phyloP scores from a whole-genome alignment of 2,329 filamentous ascomycete species.

The Ascochyta fabae region DNA sequence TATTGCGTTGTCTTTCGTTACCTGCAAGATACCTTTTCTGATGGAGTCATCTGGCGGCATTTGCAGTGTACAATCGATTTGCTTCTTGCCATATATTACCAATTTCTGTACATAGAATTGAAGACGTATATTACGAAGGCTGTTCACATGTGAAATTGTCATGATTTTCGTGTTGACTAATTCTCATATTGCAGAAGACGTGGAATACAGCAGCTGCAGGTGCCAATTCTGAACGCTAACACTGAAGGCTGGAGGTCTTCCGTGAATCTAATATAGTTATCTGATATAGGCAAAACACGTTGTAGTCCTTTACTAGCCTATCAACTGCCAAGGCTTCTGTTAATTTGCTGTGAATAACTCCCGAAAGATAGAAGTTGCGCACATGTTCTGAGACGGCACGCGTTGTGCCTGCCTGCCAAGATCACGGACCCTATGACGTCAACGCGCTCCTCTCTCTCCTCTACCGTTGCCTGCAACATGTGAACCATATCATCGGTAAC shows the following conservation, averaged over 20 bases:
- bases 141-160: neutral
- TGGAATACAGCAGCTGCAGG: too few species aligned
- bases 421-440: constrained; percentile 7
- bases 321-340: too few species aligned
- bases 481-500: neutral
- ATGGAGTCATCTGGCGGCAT: constrained; percentile 41
- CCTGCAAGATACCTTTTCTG: constrained; percentile 48
- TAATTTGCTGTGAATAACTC: too few species aligned
- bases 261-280: too few species aligned
- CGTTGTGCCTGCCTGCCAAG: constrained; percentile 5
- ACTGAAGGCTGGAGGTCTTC: too few species aligned
- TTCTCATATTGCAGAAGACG: neutral
- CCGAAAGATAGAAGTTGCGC: too few species aligned
- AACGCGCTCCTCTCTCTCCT: neutral
- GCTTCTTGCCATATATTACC: constrained; percentile 15
- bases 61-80: constrained; percentile 37
- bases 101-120: constrained; percentile 14
- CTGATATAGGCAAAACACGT: too few species aligned
- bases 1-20: constrained; percentile 32
- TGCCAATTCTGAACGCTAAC: too few species aligned
- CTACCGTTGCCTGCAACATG: constrained; percentile 4
- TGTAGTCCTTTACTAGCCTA: too few species aligned
- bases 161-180: neutral
- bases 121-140: constrained; percentile 3
- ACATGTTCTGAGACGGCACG: neutral